phyloP scores from a whole-genome alignment of 2,329 filamentous ascomycete genomes.

The Blastomyces percursus region DNA sequence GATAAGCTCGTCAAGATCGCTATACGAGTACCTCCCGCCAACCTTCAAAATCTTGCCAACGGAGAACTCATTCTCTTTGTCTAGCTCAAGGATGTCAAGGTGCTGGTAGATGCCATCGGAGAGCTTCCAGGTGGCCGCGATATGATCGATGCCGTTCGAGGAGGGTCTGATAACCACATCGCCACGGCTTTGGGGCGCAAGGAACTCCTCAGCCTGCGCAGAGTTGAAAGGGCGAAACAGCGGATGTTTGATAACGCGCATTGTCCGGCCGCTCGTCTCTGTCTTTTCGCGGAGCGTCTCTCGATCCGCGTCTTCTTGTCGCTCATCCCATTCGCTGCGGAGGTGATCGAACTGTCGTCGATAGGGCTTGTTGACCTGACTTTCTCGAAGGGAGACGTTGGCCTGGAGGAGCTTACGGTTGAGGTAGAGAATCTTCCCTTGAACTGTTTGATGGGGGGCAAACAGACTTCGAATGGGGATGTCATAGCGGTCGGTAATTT shows the following conservation, averaged over 20 bases:
- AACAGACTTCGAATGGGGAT: conserved; percentile 63
- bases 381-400: conserved; percentile 75
- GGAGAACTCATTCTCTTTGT: conserved; percentile 95
- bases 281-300: conserved; percentile 80
- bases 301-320: conserved; percentile 67
- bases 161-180: conserved; percentile 93
- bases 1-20: conserved; percentile 92
- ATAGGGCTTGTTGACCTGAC: conserved; percentile 63
- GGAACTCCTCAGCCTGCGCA: conserved; percentile 82
- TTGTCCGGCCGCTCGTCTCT: conserved; percentile 69
- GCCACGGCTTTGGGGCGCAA: conserved; percentile 73
- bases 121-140: conserved; percentile 97
- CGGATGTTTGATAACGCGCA: conserved; percentile 95
- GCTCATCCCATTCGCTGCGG: conserved; percentile 76
- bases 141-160: conserved; percentile 87
- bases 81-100: conserved; percentile 89
- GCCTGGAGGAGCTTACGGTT: conserved; percentile 77
- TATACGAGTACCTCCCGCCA: conserved; percentile 80
- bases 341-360: conserved; percentile 59
- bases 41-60: conserved; percentile 79
- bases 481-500: conserved; percentile 62
- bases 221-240: conserved; percentile 91
- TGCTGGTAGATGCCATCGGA: conserved; percentile 94
- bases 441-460: conserved; percentile 68
- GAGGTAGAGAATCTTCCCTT: conserved; percentile 76